A percentile compares a stretch with the other conserved stretches of the same genome.
Evolutionary conservation across 768 basidiomycete genomes (phyloP).

Genomic region (Lactarius indigo): DNA sequence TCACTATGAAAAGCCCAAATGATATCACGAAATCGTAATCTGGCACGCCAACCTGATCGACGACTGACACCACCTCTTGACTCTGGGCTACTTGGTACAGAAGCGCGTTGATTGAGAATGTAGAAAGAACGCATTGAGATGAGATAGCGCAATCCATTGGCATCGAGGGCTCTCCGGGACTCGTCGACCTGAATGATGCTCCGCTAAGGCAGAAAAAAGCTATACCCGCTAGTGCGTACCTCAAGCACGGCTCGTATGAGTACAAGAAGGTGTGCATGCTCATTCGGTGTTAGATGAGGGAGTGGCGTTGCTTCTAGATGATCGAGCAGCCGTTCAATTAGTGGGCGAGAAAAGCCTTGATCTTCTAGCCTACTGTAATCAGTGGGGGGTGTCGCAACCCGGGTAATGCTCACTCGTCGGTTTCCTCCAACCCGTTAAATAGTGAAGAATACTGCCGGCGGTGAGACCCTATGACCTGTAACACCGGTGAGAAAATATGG

Average conservation of each 20-base stretch:
- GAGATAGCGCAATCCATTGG: constrained; percentile 90
- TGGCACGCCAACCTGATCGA: constrained; percentile 58
- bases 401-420: constrained; percentile 42
- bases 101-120: constrained; percentile 69
- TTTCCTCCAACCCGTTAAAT: constrained; percentile 46
- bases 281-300: constrained; percentile 70
- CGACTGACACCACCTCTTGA: constrained; percentile 42
- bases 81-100: constrained; percentile 45
- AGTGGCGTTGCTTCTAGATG: constrained; percentile 60
- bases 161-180: constrained; percentile 84
- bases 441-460: constrained; percentile 48
- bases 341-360: constrained; percentile 54
- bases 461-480: constrained; percentile 18
- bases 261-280: constrained; percentile 79
- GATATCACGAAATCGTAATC: constrained; percentile 91
- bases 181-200: constrained; percentile 66
- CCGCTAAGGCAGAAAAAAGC: constrained; percentile 6
- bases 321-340: constrained; percentile 60
- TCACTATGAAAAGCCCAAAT: constrained; percentile 98
- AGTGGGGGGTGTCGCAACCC: neutral
- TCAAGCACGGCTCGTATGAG: constrained; percentile 86
- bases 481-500: constrained; percentile 1
- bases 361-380: constrained; percentile 40
- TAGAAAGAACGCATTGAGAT: constrained; percentile 91
- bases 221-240: constrained; percentile 39